Evolutionary conservation across 2,329 filamentous ascomycete species (phyloP), one percentile per base, ranked within the genome.

Genomic region (Fusarium aywerte): DNA sequence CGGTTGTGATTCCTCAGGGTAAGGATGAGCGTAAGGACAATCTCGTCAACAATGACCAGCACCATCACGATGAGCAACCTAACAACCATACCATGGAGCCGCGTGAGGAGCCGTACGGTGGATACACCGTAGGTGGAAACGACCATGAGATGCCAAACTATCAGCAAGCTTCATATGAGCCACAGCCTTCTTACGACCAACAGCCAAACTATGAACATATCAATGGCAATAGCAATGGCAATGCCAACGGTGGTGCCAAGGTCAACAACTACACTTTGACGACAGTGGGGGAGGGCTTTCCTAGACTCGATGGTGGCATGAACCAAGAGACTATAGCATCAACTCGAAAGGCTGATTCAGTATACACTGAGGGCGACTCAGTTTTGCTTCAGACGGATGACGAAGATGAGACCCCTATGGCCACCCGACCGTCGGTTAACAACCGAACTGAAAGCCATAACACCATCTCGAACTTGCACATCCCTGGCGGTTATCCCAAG

Each of bases 401-500:
- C 36, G 59, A 75, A 39, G 67, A 74, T 25, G 67, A 63, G 43
- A 71, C 40, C 40, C 25, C 43, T 18, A 44, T 38, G 9, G 52
- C 68, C 15, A 57, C 67, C 12, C 73, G 78, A 33, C 76, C 76
- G 4, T 67, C 70, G 2, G 68, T 71, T 10, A 62, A 70, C 47
- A 70, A 67, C 50, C 47, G 81, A 47, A 78, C 76, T 15, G 78
- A 82, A 44, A 83, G 84, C 67, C 80, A 83, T 8, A 81, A 83
- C 13, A 86, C 84, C 27, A 86, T 91, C 42, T 88, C 87, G 54
- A 85, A 89, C 72, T 77, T 92, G 49, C 89, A 91, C 73, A 85
- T 93, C 18, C 90, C 90, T 5, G 90, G 90, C 12, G 84, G 89
- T 68, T 93, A 84, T 73, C 88, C 88, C 10, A 82, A 77, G 65